These are phyloP conservation scores for Magnaporthiopsis poae DNA, from an alignment of 2,329 filamentous ascomycete species.

Conservation along the genomic window DNA sequence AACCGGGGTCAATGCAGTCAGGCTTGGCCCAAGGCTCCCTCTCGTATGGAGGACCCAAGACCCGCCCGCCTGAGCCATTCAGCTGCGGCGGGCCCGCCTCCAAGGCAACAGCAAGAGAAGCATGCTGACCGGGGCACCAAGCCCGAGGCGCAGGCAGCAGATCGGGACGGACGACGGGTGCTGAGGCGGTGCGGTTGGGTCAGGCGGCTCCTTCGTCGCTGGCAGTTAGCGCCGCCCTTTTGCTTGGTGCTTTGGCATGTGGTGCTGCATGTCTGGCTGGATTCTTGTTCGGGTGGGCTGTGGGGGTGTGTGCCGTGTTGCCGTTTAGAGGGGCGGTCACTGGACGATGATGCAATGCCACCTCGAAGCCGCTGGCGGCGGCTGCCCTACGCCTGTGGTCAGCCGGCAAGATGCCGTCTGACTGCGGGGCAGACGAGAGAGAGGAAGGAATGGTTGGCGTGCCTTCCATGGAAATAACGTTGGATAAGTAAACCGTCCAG, in stretches of 20 bases:
- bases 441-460: background rate
- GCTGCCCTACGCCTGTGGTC: background rate
- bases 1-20: background rate
- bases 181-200: background rate
- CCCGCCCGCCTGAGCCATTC: background rate
- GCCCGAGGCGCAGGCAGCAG: background rate
- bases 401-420: background rate
- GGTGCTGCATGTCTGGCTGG: background rate
- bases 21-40: background rate
- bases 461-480: no score
- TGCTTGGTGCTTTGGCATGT: background rate
- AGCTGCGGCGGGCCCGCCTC: no score
- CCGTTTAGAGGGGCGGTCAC: no score
- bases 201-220: background rate
- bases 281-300: background rate
- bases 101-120: background rate
- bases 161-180: background rate
- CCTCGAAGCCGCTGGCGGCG: background rate
- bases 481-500: no score
- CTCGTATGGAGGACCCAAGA: background rate
- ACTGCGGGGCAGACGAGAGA: background rate
- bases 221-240: background rate
- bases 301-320: no score
- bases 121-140: background rate
- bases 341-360: background rate